Percentiles rank a stretch among this genome's conserved stretches.
Evolutionary conservation across 345 rosid species (phyloP).

Genomic region (Barbarea vulgaris): DNA sequence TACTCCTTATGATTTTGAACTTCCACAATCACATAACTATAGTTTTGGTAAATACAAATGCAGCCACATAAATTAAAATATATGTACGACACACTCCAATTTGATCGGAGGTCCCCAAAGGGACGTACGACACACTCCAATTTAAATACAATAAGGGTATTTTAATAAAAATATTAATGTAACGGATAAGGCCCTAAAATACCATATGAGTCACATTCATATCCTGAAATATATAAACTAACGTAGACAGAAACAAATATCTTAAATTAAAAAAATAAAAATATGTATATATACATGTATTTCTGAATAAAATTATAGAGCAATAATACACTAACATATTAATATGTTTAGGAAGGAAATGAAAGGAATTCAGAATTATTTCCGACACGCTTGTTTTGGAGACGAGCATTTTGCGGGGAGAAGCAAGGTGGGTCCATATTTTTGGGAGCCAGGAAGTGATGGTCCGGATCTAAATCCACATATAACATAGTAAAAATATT

Average conservation of each 20-base stretch:
- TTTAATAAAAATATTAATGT: not conserved
- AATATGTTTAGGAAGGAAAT: not conserved
- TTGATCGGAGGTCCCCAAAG: too few relatives aligned
- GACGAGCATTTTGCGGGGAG: slow-evolving; percentile 13
- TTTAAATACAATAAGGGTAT: not conserved
- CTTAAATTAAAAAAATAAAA: too few relatives aligned
- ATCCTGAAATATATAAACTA: not conserved
- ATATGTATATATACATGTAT: too few relatives aligned
- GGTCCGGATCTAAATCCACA: not conserved
- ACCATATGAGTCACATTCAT: slow-evolving; percentile 9
- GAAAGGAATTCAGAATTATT: not conserved
- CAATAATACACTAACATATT: slow-evolving; percentile 9
- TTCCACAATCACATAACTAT: not conserved
- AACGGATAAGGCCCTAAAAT: not conserved
- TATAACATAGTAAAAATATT: too few relatives aligned
- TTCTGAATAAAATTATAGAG: not conserved
- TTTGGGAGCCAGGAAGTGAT: not conserved
- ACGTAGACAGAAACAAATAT: not conserved
- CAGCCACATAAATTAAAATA: not conserved
- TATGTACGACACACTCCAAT: not conserved
- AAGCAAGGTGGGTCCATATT: slow-evolving; percentile 21
- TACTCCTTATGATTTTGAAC: not conserved
- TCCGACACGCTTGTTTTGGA: slow-evolving; percentile 10
- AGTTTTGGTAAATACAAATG: not conserved
- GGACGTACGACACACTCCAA: too few relatives aligned